Evolutionary conservation across 2,329 filamentous ascomycete genomes (phyloP).

Genomic region (Plenodomus biglobosus): DNA sequence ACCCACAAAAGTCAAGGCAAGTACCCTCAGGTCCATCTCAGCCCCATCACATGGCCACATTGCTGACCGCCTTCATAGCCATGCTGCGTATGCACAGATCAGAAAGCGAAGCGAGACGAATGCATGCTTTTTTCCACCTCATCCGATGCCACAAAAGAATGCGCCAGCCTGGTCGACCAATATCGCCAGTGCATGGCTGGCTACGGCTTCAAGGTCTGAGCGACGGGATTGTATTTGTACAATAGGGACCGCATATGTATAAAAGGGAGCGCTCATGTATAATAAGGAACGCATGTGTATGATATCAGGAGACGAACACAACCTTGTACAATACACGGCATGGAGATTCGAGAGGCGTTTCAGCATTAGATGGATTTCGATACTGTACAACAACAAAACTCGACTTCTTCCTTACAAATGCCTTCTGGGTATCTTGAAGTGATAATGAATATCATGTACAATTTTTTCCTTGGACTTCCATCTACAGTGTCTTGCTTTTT

Average conservation of each 20-base stretch:
- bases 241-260: conserved; percentile 2
- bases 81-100: conserved; percentile 96
- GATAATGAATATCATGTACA: conserved; percentile 4
- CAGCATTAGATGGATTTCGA: conserved; percentile 25
- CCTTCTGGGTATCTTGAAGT: conserved; percentile 22
- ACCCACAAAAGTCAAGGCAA: conserved; percentile 50
- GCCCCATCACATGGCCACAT: neutral
- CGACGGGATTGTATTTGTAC: conserved; percentile 2
- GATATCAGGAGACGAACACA: neutral
- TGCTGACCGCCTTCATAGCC: conserved; percentile 58
- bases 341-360: conserved; percentile 37
- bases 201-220: conserved; percentile 74
- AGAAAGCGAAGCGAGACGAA: conserved; percentile 90
- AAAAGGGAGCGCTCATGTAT: no score
- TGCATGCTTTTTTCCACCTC: conserved; percentile 97
- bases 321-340: conserved; percentile 37
- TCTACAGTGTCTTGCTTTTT: conserved; percentile 47
- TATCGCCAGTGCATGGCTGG: conserved; percentile 92
- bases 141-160: conserved; percentile 79
- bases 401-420: conserved; percentile 33
- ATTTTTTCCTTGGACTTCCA: neutral
- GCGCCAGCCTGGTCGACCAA: conserved; percentile 76
- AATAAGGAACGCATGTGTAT: neutral
- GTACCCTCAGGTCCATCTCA: neutral
- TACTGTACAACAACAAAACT: conserved; percentile 24